Base-by-base conservation (phyloP, 75 land plant genomes). In the Picea glauca region DNA sequence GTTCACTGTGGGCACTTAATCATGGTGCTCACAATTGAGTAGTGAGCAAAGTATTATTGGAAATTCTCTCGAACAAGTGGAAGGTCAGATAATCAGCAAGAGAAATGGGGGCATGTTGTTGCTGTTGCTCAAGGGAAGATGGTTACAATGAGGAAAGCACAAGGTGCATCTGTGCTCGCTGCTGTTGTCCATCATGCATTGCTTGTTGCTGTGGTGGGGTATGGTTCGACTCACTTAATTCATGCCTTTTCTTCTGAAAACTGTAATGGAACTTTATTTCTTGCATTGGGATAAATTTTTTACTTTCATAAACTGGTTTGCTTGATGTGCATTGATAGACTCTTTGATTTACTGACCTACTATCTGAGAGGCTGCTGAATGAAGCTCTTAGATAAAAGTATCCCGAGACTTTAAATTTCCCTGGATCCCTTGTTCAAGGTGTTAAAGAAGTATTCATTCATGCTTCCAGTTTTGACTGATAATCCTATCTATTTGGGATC, bases 81-180 rank as follows among this genome's bases (percentile, higher is more conserved):
- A 68, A 68, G 40, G 21, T 33, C 6, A 40, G 20, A 68, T 20
- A 68, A 68, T 68, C 73, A 68, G 40, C 21, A 18, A 6, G 50
- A 17, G 73, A 40, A 68, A 68, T 68, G 73, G 73, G 73, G 20
- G 73, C 38, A 40, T 68, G 73, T 68, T 68, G 73, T 40, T 68
- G 54, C 73, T 68, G 73, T 46, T 68, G 50, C 73, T 68, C n/a
- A n/a, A 68, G 73, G 40, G 50, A 40, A 40, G 73, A 68, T 68
- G 73, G 20, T 38, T 68, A 66, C 35, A 66, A 40, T 40, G 50
- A 40, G 2, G 54, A 40, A 67, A 20, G 43, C 32, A 3, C 21
- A 43, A 21, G 73, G 40, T 20, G 43, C 46, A 14, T 40, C 17
- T 68, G 73, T 21, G 33, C 73, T 14, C 73, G 21, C 9, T 38